These are phyloP conservation scores for Tritrichomonas musculus DNA, from an alignment of 208 protist genomes.

Conservation along the genomic window DNA sequence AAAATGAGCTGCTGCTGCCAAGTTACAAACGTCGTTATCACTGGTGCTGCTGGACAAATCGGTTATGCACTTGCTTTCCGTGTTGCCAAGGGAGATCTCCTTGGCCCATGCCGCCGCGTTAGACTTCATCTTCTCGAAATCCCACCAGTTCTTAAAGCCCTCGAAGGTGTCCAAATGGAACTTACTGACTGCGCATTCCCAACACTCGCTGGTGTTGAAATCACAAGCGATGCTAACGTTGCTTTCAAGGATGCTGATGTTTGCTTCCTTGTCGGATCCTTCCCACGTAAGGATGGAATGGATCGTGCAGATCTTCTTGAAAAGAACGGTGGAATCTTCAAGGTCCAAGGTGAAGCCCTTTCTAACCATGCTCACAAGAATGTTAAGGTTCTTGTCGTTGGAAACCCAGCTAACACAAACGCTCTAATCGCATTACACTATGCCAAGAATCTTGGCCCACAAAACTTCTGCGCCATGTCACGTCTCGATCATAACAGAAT, in stretches of 20 bases:
- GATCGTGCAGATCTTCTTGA: conserved; percentile 84
- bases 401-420: conserved; percentile 94
- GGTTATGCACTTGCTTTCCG: conserved; percentile 77
- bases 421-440: conserved; percentile 65
- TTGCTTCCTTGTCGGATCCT: conserved; percentile 65
- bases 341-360: conserved; percentile 71
- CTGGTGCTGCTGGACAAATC: conserved; percentile 89
- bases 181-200: conserved; percentile 54
- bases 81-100: conserved; percentile 75
- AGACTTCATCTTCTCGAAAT: conserved; percentile 77
- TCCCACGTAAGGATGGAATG: conserved; percentile 77
- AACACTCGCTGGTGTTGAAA: background rate
- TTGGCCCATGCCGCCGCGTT: conserved; percentile 70
- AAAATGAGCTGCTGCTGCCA: background rate
- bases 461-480: conserved; percentile 83
- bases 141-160: conserved; percentile 50
- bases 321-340: conserved; percentile 85
- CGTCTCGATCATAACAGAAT: conserved; percentile 89
- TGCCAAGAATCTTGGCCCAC: conserved; percentile 57
- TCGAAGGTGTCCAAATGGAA: conserved; percentile 56
- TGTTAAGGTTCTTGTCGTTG: conserved; percentile 62
- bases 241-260: conserved; percentile 47
- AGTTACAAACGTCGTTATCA: conserved; percentile 66
- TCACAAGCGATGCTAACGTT: background rate
- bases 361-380: conserved; percentile 65